These are phyloP conservation scores for Debaryomycetaceae sp. DNA, from an alignment of 1,139 yeast genomes.

Conservation along the genomic window DNA sequence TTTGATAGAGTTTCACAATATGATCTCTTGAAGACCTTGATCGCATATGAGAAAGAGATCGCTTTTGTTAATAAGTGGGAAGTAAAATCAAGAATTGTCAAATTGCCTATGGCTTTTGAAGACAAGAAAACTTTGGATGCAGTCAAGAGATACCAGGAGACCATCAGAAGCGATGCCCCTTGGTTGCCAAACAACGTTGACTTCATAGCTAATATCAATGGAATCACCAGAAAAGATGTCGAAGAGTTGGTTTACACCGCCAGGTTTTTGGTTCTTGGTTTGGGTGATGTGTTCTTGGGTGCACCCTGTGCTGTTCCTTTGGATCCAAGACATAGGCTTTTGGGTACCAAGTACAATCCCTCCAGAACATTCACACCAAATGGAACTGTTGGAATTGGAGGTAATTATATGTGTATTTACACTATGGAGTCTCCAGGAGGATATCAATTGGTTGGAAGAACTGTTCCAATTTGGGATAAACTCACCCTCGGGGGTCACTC, in stretches of 20 bases:
- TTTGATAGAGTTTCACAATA: slow-evolving; percentile 68
- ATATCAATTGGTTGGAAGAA: slow-evolving; percentile 92
- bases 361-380: slow-evolving; percentile 94
- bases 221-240: slow-evolving; percentile 70
- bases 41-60: slow-evolving; percentile 73
- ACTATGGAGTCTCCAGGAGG: slow-evolving; percentile 99
- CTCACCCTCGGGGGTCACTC: slow-evolving; percentile 70
- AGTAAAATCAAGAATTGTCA: slow-evolving; percentile 76
- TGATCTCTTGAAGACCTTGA: slow-evolving; percentile 57
- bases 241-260: slow-evolving; percentile 84
- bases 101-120: slow-evolving; percentile 94
- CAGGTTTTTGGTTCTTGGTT: slow-evolving; percentile 84
- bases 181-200: slow-evolving; percentile 98
- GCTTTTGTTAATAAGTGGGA: slow-evolving; percentile 76
- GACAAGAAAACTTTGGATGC: slow-evolving; percentile 86
- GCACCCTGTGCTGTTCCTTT: slow-evolving; percentile 98
- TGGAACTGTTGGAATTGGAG: slow-evolving; percentile 97
- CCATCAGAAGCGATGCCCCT: slow-evolving; percentile 89
- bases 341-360: slow-evolving; percentile 94
- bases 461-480: slow-evolving; percentile 97
- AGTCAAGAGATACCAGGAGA: slow-evolving; percentile 86
- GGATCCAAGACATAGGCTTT: slow-evolving; percentile 89
- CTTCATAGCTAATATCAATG: slow-evolving; percentile 85
- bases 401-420: slow-evolving; percentile 97
- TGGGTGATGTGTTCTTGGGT: slow-evolving; percentile 96